These are phyloP conservation scores for Leishmania braziliensis DNA, from an alignment of 208 protist genomes.

Conservation along the genomic window DNA sequence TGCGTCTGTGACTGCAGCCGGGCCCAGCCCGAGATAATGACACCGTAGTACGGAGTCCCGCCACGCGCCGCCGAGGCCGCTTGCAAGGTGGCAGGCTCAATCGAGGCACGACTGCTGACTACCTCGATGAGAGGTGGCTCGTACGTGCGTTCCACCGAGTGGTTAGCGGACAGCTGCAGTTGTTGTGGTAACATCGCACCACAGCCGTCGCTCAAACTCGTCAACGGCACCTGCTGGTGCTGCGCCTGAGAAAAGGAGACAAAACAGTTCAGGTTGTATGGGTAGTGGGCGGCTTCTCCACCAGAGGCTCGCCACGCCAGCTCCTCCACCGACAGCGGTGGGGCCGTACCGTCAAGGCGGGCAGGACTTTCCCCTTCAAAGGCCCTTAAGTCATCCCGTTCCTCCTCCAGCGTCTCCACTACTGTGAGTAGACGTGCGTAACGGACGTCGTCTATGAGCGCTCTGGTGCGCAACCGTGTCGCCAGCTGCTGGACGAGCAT, in stretches of 20 bases:
- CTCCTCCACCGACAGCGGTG: slow-evolving; percentile 19
- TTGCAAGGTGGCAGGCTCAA: slow-evolving; percentile 38
- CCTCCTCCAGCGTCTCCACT: slow-evolving; percentile 38
- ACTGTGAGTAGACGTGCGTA: slow-evolving; percentile 50
- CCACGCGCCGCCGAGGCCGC: slow-evolving; percentile 22
- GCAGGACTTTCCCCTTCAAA: neutral
- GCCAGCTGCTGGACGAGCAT: slow-evolving; percentile 66
- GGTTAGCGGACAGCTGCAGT: neutral
- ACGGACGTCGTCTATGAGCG: slow-evolving; percentile 59
- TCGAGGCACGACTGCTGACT: slow-evolving; percentile 41
- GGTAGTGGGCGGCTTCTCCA: slow-evolving; percentile 39
- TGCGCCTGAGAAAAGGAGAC: slow-evolving; percentile 33
- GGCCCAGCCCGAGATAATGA: slow-evolving; percentile 82
- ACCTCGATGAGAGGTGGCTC: slow-evolving; percentile 60
- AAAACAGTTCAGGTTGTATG: slow-evolving; percentile 39
- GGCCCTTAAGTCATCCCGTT: slow-evolving; percentile 1
- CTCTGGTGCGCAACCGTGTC: slow-evolving; percentile 46
- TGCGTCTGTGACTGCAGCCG: slow-evolving; percentile 30
- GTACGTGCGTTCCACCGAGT: neutral
- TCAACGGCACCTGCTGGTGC: neutral
- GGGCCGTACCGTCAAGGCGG: neutral
- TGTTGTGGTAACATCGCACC: neutral
- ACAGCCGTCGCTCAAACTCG: neutral
- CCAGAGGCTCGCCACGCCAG: slow-evolving; percentile 28
- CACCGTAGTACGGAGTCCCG: slow-evolving; percentile 60